Percentiles rank a stretch among this genome's conserved stretches.
phyloP scores from a whole-genome alignment of 495 filamentous ascomycete genomes.

The Aspergillus campestris region DNA sequence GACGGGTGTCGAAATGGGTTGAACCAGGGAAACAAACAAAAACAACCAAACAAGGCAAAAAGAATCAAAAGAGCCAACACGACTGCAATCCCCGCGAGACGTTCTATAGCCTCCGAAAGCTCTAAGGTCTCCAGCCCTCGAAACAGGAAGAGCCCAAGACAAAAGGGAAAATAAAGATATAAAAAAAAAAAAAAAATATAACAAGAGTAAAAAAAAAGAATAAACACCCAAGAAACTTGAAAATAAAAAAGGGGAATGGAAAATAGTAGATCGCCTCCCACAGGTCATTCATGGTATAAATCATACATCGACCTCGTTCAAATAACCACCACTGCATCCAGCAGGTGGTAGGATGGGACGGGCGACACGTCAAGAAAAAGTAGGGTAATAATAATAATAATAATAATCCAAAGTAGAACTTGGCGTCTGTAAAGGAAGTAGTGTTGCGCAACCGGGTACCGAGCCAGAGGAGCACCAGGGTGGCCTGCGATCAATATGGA shows the following conservation, averaged over 20 bases:
- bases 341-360: too few species aligned
- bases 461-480: conserved; percentile 6
- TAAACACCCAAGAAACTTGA: conserved; percentile 1
- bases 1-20: too few species aligned
- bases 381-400: conserved; percentile 3
- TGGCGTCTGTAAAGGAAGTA: too few species aligned
- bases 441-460: too few species aligned
- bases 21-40: too few species aligned
- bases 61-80: too few species aligned
- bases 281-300: conserved; percentile 10
- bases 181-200: conserved; percentile 3
- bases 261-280: conserved; percentile 7
- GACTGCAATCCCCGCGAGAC: too few species aligned
- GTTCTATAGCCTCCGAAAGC: too few species aligned
- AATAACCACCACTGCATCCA: conserved; percentile 10
- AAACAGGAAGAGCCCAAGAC: too few species aligned
- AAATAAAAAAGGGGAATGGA: conserved; percentile 5
- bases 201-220: conserved; percentile 4
- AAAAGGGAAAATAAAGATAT: conserved; percentile 13
- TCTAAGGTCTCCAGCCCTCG: too few species aligned
- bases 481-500: conserved; percentile 15
- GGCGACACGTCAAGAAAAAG: too few species aligned
- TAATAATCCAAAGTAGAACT: conserved; percentile 3
- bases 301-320: conserved; percentile 19
- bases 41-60: too few species aligned